Evolutionary conservation across 202 grass and related monocot species (phyloP).

Genomic region (Musa balbisiana): DNA sequence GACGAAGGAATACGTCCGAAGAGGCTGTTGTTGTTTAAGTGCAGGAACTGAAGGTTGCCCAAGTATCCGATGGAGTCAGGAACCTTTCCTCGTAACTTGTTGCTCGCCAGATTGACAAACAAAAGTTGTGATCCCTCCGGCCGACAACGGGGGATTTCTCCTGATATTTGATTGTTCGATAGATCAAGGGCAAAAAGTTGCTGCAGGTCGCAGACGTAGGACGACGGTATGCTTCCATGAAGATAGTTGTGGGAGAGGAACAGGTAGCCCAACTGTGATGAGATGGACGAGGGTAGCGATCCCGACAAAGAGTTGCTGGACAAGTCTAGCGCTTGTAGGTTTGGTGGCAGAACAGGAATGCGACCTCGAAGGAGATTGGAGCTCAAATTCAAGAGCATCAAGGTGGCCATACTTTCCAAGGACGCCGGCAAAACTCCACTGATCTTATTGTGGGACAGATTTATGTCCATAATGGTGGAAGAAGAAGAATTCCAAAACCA

Average conservation of each 20-base stretch:
- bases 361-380: conserved; percentile 29
- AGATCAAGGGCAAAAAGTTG: neutral
- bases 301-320: neutral
- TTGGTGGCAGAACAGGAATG: conserved; percentile 20
- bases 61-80: neutral
- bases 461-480: neutral
- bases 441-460: conserved; percentile 34
- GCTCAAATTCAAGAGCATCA: conserved; percentile 2
- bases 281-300: neutral
- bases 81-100: neutral
- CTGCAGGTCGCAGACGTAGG: neutral
- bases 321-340: neutral
- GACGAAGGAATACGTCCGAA: neutral
- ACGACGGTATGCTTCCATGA: neutral
- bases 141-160: neutral
- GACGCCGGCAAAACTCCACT: conserved; percentile 18
- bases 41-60: neutral
- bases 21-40: conserved; percentile 11
- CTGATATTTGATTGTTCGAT: neutral
- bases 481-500: conserved; percentile 41
- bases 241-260: neutral
- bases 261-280: neutral
- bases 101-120: too few relatives aligned
- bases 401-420: neutral
- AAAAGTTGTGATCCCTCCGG: too few relatives aligned